Conservation (phyloP, 805 yeast species). For the Diddensiella transvaalensis region DNA sequence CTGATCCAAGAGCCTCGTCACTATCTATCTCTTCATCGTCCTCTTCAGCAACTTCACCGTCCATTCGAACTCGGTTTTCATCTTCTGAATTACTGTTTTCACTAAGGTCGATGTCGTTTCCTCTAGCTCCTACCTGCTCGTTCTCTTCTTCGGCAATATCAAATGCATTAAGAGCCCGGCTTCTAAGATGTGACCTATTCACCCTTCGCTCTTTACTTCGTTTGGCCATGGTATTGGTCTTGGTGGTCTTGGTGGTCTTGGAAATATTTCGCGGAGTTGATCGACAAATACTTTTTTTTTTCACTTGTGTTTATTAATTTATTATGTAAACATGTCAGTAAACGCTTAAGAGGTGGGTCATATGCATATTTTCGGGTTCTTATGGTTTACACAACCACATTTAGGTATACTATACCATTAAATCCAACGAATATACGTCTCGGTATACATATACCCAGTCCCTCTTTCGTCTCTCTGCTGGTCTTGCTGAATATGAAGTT, state of each 20-base stretch:
- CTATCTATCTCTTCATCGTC: constrained; percentile 59
- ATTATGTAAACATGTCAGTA: too few relatives aligned
- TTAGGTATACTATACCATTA: not conserved
- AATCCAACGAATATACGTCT: too few relatives aligned
- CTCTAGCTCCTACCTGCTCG: constrained; percentile 27
- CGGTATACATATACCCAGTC: too few relatives aligned
- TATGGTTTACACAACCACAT: too few relatives aligned
- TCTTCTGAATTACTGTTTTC: constrained; percentile 33
- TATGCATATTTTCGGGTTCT: too few relatives aligned
- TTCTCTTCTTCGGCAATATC: constrained; percentile 46
- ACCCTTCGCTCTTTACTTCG: constrained; percentile 4
- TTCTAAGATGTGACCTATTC: constrained; percentile 17
- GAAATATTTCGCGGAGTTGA: not conserved
- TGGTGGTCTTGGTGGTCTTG: not conserved
- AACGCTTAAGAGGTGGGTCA: too few relatives aligned
- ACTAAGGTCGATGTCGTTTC: constrained; percentile 34
- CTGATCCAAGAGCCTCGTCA: constrained; percentile 85
- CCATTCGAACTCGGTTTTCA: constrained; percentile 26
- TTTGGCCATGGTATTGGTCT: constrained; percentile 14
- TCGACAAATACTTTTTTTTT: not conserved
- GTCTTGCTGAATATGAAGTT: too few relatives aligned
- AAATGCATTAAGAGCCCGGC: constrained; percentile 48
- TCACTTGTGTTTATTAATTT: not conserved
- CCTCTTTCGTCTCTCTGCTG: too few relatives aligned
- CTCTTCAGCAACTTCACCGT: constrained; percentile 32